Conservation (phyloP, 2,329 filamentous ascomycete species). For the Ophiostoma ulmi region DNA sequence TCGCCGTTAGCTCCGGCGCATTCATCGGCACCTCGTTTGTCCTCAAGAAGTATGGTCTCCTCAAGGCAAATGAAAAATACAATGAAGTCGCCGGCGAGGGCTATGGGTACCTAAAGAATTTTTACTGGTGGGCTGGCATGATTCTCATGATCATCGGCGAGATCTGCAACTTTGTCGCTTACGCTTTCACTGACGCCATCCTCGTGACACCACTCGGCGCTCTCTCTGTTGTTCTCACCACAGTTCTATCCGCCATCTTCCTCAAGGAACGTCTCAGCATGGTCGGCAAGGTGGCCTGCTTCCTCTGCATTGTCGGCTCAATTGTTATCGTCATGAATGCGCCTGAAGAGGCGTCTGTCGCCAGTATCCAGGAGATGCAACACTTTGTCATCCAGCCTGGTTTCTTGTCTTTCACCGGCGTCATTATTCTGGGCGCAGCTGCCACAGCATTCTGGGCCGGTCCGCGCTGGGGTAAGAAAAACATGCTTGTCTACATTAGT, state of each 20-base stretch:
- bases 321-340: constrained; percentile 94
- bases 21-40: constrained; percentile 97
- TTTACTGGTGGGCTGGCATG: constrained; percentile 95
- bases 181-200: constrained; percentile 94
- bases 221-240: constrained; percentile 85
- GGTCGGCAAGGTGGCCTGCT: constrained; percentile 92
- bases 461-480: constrained; percentile 88
- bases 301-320: constrained; percentile 88
- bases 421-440: constrained; percentile 68
- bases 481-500: constrained; percentile 94
- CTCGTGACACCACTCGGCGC: constrained; percentile 89
- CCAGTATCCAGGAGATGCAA: constrained; percentile 89
- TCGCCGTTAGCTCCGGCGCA: constrained; percentile 79
- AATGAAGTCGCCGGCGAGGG: constrained; percentile 93
- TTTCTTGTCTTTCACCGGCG: constrained; percentile 77
- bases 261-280: constrained; percentile 92
- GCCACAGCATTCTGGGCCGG: constrained; percentile 75
- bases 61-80: constrained; percentile 94
- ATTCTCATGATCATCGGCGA: constrained; percentile 94
- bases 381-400: constrained; percentile 77
- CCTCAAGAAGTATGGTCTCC: constrained; percentile 84
- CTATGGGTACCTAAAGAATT: constrained; percentile 94
- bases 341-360: constrained; percentile 76
- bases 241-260: constrained; percentile 87
- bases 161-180: constrained; percentile 94